Evolutionary conservation across 768 basidiomycete genomes (phyloP).

Genomic region (Pisolithus tinctorius): DNA sequence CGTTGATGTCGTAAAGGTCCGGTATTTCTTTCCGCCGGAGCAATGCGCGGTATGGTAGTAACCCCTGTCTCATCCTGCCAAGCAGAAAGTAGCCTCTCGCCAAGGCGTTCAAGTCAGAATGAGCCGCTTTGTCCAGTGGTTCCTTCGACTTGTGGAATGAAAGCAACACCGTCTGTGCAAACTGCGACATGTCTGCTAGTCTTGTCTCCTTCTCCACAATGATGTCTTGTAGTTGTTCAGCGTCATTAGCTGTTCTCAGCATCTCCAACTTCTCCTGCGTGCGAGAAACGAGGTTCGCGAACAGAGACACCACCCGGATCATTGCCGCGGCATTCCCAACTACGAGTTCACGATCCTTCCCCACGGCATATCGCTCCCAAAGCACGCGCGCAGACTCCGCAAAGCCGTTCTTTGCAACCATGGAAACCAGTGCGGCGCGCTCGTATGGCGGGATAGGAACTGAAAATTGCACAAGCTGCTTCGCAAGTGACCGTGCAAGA

Average conservation of each 20-base stretch:
- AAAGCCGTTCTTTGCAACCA: slow-evolving; percentile 41
- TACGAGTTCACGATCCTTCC: slow-evolving; percentile 35
- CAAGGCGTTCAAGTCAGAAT: slow-evolving; percentile 49
- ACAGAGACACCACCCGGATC: slow-evolving; percentile 40
- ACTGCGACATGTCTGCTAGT: slow-evolving; percentile 20
- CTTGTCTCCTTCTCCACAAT: slow-evolving; percentile 1
- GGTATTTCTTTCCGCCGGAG: slow-evolving; percentile 45
- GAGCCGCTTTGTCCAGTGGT: slow-evolving; percentile 42
- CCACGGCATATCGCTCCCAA: slow-evolving; percentile 50
- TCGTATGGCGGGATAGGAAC: slow-evolving; percentile 36
- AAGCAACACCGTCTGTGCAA: slow-evolving; percentile 39
- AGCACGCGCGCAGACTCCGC: slow-evolving; percentile 42
- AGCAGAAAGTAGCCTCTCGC: slow-evolving; percentile 58
- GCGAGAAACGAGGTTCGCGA: slow-evolving; percentile 21
- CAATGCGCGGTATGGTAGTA: slow-evolving; percentile 41
- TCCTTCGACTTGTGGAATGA: slow-evolving; percentile 38
- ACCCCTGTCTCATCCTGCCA: slow-evolving; percentile 40
- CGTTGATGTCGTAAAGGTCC: slow-evolving; percentile 60
- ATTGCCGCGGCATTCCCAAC: slow-evolving; percentile 36
- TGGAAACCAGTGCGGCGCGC: slow-evolving; percentile 45
- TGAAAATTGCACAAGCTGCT: slow-evolving; percentile 38
- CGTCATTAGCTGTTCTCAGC: neutral
- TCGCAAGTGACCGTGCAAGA: slow-evolving; percentile 42
- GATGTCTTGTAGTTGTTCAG: neutral
- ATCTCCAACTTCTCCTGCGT: slow-evolving; percentile 10